Conservation (phyloP, 176 grass and related monocot species). For the Dendrocalamus sinicus region DNA sequence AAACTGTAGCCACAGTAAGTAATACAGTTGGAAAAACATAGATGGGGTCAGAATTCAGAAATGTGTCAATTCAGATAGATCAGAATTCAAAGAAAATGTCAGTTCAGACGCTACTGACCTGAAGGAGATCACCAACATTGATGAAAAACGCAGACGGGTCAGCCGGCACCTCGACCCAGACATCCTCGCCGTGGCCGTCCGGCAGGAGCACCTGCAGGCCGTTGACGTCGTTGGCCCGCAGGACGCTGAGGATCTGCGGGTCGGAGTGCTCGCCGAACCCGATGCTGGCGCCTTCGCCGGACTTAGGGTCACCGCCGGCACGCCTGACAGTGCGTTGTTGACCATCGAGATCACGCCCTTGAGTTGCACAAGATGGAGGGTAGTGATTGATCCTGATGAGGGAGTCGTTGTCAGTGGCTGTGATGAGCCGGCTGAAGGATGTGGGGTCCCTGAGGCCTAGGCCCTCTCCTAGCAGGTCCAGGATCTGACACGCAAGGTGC, state of each 20-base stretch:
- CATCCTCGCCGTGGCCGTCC: not conserved
- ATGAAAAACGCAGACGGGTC: slow-evolving; percentile 79
- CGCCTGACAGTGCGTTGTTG: not conserved
- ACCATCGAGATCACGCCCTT: not conserved
- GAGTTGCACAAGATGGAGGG: slow-evolving; percentile 29
- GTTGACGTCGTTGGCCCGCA: slow-evolving; percentile 73
- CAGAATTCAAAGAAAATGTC: not conserved
- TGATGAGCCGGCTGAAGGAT: slow-evolving; percentile 58
- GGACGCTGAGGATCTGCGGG: slow-evolving; percentile 86
- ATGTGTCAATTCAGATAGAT: not conserved
- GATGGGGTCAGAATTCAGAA: not conserved
- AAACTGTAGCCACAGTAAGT: not conserved
- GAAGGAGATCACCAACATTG: slow-evolving; percentile 80
- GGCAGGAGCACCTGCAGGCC: slow-evolving; percentile 73
- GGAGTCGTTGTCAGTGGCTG: slow-evolving; percentile 68
- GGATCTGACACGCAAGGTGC: slow-evolving; percentile 59
- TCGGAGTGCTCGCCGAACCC: slow-evolving; percentile 96
- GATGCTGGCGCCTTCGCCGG: slow-evolving; percentile 15
- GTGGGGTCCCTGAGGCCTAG: slow-evolving; percentile 61
- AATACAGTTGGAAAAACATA: not conserved
- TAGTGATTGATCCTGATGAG: slow-evolving; percentile 92
- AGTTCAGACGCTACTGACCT: slow-evolving; percentile 42
- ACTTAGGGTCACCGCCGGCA: not conserved
- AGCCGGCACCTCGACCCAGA: slow-evolving; percentile 67
- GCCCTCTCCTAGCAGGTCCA: slow-evolving; percentile 80